Evolutionary conservation across 495 filamentous ascomycete species (phyloP), one percentile per base, ranked within the genome.

Genomic region (Annulohypoxylon stygium): DNA sequence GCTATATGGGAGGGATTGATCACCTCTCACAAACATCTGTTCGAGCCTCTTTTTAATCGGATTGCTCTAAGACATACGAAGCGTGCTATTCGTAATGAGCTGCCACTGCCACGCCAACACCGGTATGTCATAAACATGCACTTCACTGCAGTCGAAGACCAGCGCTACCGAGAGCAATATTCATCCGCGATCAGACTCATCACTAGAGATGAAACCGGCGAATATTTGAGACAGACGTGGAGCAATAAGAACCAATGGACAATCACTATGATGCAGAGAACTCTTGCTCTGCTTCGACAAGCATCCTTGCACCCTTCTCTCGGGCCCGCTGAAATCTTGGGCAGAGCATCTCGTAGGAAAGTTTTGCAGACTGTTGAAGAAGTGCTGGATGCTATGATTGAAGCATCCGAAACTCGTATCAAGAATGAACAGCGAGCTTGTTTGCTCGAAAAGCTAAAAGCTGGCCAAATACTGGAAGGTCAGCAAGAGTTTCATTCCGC

Each of bases 31-130:
- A 87, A 86, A 61, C 77, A 85, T 9, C 81, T 90, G 0, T 91
- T 98, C 67, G 83, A 82, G 14, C 78, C 84, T 1, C 86, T 97
- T 4, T 93, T 97, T 69, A 80, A 85, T 50, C 81, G 67, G 0
- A 88, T 97, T 30, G 87, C 94, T 16, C 84, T 99, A 61, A 87
- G 96, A 1, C 95, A 99, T 77, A 95, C 90, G 16, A 99, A 99
- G 80, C 86, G 90, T 59, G 83, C 88, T 30, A 88, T 98, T 26
- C 87, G 93, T 47, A 85, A 89, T 37, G 94, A 99, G 65, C 81
- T 93, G 11, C 77, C 76, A 2, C 81, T 93, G 1, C 95, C 95
- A 11, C 85, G 88, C 2, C 95, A 98, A 76, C 92, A 90, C 69
- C 89, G 96, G 1, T 88, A 95, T 67, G 90, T 98, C 14, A 92